These are phyloP conservation scores for Cinnamomum micranthum DNA, from an alignment of 164 flowering plant genomes.

Conservation along the genomic window DNA sequence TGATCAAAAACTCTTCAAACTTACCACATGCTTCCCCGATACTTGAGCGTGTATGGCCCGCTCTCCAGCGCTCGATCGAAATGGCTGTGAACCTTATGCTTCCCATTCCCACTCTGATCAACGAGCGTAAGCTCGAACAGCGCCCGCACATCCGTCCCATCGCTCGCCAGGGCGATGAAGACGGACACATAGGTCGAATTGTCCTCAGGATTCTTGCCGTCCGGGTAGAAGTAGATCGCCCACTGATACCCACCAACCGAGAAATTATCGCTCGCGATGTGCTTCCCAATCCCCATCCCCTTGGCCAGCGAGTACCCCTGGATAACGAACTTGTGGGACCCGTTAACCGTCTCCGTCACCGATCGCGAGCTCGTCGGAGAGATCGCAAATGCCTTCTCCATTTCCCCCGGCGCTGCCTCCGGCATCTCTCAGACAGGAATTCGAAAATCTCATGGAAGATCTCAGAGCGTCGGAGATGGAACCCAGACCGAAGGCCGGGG, in stretches of 20 bases:
- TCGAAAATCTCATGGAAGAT: conserved; percentile 22
- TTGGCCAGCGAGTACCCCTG: conserved; percentile 85
- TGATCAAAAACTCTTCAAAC: conserved; percentile 2
- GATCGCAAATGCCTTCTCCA: conserved; percentile 4
- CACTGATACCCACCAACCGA: conserved; percentile 79
- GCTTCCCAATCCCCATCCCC: conserved; percentile 87
- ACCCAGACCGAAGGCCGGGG: conserved; percentile 1
- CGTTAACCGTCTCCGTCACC: conserved; percentile 69
- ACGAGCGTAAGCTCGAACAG: conserved; percentile 73
- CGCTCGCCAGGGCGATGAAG: conserved; percentile 88
- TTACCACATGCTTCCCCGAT: conserved; percentile 92
- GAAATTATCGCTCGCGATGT: conserved; percentile 81
- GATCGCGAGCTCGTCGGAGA: conserved; percentile 68
- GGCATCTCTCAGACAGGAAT: conserved; percentile 13
- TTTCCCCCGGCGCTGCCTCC: conserved; percentile 8
- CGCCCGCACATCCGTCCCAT: conserved; percentile 53
- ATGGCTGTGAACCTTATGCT: conserved; percentile 90
- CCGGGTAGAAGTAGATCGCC: conserved; percentile 57
- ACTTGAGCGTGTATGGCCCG: conserved; percentile 86
- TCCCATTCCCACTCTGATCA: conserved; percentile 85
- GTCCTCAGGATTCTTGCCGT: conserved; percentile 81
- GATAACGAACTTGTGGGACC: conserved; percentile 78
- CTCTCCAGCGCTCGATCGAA: conserved; percentile 86
- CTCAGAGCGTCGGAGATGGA: conserved; percentile 2
- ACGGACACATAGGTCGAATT: conserved; percentile 80